Base-by-base conservation (phyloP, 2,329 filamentous ascomycete species). In the Ceratocystis cacaofunesta region DNA sequence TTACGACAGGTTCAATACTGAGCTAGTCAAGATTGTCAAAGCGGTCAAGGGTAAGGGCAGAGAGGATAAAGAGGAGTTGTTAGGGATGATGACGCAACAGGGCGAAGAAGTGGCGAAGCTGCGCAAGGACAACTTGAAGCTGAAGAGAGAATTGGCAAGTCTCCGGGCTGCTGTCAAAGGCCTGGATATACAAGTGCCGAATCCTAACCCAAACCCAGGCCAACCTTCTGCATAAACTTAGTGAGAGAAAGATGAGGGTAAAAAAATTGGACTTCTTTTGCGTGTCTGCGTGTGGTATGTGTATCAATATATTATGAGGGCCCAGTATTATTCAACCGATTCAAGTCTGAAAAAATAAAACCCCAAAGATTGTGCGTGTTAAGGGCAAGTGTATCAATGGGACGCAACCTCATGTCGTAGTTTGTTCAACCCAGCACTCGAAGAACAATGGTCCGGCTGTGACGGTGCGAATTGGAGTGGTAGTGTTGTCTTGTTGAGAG, bases 1-100 rank as follows among this genome's bases (percentile, higher is more conserved):
- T 65, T 96, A 96, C 74, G 88, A 92, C 69, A 87, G 86, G 68
- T 96, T 96, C 78, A 96, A 96, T 71, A 83, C 85, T n/a, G 92
- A 96, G 76, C 77, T 97, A 61, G 87, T 84, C 70, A 90, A 88
- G 77, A 89, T 96, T 68, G 80, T 91, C 55, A 87, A 85, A 73
- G 89, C 87, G 50, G 80, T 94, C 61, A 85, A 84, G 73, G 83
- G 83, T 68, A 87, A 86, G 69, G 83, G 84, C 3, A 87, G 88
- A 61, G 87, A 90, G 52, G 90, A 89, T 10, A 88, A 89, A 70
- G 88, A 91, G 70, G 89, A 92, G 70, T 75, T 96, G 67, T 81
- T 91, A 71, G 77, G 77, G 44, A 84, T 85, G 72, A 74, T 96
- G 67, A 86, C 83, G 70, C 88, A 90, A 69, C 81, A 84, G 63